Evolutionary conservation across 164 flowering plant genomes (phyloP), one percentile per base, ranked within the genome.

Genomic region (Malania oleifera): DNA sequence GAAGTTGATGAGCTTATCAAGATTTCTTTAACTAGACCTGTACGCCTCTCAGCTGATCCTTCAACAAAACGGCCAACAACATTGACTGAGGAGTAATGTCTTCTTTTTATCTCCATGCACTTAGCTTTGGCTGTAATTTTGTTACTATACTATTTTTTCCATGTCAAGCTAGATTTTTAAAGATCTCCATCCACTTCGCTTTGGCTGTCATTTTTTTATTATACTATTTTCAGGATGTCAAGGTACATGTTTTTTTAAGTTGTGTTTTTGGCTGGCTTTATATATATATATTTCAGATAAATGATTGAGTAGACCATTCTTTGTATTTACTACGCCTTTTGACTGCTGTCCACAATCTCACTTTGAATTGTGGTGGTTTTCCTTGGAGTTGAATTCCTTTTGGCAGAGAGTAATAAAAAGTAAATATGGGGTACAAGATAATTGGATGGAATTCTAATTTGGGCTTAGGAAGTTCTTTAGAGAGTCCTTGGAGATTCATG

Each of bases 11-110:
- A 84, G 62, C 96, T 93, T 52, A 68, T 90, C 68, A 88, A 84
- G 74, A 92, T 93, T 23, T 90, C 97, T 47, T 65, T 93, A 56
- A 76, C 70, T 52, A 83, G 75, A 64, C 99, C 99, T 23, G 7
- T 93, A 66, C 97, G 99, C 26, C 87, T 93, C 43, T 85, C 96
- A 20, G 99, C 97, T 53, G 99, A 93, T 60, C 97, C 99, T 53
- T 79, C 95, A 12, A 67, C 92, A 29, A 86, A 86, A 76, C 77
- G 99, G 10, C 99, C 99, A 31, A 65, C 83, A 46, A 71, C 73
- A 15, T 69, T 93, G 73, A 87, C 95, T 34, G 99, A 93, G 57
- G 97, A 93, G 96, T 91, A 89, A 73, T 61, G 35, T 25, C 52
- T 58, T 44, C 3, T 20, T 46, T 3, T 8, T 23, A 3, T 46